Percentiles rank a stretch among this genome's conserved stretches.
phyloP scores from a whole-genome alignment of 176 grass and related monocot genomes.

The Thinopyrum elongatum region DNA sequence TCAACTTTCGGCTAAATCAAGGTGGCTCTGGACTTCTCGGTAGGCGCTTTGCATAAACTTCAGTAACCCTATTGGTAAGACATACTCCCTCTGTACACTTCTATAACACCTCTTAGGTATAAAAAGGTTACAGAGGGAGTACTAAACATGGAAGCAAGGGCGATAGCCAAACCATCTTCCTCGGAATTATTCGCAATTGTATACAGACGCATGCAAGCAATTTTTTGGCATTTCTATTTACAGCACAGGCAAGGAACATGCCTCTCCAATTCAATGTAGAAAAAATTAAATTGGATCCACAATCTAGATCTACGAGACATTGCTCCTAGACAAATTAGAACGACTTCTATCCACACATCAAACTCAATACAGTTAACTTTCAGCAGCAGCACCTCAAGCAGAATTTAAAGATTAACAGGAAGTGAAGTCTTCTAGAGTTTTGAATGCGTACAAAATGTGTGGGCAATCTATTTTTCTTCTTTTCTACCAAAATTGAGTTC shows the following conservation, averaged over 20 bases:
- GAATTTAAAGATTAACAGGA: not conserved
- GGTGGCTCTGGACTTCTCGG: not conserved
- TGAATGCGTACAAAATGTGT: not conserved
- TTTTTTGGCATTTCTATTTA: not conserved
- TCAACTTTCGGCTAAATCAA: not conserved
- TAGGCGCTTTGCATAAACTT: not conserved
- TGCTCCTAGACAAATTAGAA: not conserved
- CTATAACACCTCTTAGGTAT: too few species aligned
- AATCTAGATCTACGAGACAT: not conserved
- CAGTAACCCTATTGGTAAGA: not conserved
- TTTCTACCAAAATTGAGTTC: not conserved
- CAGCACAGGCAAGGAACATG: not conserved
- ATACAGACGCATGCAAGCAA: conserved; percentile 12
- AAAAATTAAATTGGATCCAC: not conserved
- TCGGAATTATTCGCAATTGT: conserved; percentile 15
- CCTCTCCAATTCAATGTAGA: conserved; percentile 24
- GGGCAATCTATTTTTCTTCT: not conserved
- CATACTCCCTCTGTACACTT: too few species aligned
- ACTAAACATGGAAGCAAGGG: not conserved
- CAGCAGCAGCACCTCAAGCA: not conserved
- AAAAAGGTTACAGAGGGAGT: too few species aligned
- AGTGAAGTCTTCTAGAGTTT: too few species aligned
- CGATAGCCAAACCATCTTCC: not conserved
- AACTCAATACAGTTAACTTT: not conserved
- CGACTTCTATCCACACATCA: not conserved